phyloP scores from a whole-genome alignment of 306 rosid species.

The Cucumis melo region DNA sequence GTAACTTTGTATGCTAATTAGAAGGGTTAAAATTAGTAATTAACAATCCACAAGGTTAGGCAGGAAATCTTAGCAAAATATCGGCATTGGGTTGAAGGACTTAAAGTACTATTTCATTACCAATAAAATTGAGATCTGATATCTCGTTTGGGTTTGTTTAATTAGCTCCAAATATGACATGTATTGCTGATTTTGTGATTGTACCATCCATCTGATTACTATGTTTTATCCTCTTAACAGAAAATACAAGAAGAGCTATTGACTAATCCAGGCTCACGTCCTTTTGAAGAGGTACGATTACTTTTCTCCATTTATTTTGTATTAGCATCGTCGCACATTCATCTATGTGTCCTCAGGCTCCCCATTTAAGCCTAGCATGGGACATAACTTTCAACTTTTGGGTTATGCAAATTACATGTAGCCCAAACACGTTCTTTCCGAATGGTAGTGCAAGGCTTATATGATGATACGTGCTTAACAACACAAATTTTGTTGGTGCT shows the following conservation, averaged over 20 bases:
- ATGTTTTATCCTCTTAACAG: constrained; percentile 20
- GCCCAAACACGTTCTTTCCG: neutral
- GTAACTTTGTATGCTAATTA: constrained; percentile 20
- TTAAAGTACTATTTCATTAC: neutral
- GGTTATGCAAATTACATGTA: neutral
- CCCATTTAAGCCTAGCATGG: neutral
- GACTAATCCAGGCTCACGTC: constrained; percentile 55
- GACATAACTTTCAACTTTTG: neutral
- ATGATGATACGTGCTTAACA: neutral
- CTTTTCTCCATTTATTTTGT: neutral
- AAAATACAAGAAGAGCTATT: constrained; percentile 49
- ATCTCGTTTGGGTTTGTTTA: neutral
- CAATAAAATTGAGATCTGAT: neutral
- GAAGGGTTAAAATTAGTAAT: neutral
- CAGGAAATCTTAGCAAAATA: no score
- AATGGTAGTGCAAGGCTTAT: neutral
- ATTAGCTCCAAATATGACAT: neutral
- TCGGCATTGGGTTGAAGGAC: neutral
- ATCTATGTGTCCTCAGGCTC: neutral
- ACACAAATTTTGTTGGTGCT: neutral
- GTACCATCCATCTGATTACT: neutral
- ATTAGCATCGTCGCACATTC: neutral
- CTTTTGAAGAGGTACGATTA: constrained; percentile 69
- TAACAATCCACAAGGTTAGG: neutral
- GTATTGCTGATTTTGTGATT: neutral